These are phyloP conservation scores for Verticillium longisporum DNA, from an alignment of 2,329 filamentous ascomycete species.

Conservation along the genomic window DNA sequence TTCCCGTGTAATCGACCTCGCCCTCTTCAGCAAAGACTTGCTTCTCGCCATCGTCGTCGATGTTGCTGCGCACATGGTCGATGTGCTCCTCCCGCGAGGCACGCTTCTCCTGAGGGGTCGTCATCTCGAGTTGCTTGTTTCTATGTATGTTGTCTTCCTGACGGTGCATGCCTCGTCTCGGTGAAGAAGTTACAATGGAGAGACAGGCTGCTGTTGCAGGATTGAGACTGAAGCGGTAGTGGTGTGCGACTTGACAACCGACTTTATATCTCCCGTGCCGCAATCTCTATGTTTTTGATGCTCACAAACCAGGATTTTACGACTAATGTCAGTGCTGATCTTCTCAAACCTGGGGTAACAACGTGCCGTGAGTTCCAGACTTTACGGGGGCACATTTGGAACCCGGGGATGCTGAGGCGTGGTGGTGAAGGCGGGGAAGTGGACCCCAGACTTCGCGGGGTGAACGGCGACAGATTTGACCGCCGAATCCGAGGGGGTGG, in stretches of 20 bases:
- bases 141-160: background rate
- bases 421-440: background rate
- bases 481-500: background rate
- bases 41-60: constrained; percentile 6
- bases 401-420: background rate
- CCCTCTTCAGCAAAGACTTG: constrained; percentile 14
- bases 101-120: background rate
- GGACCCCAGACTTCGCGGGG: background rate
- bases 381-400: background rate
- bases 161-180: background rate
- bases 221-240: background rate
- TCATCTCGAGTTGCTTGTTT: background rate
- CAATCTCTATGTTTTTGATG: background rate
- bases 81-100: constrained; percentile 6
- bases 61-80: constrained; percentile 5
- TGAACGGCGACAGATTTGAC: background rate
- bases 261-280: background rate
- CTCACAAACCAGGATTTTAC: background rate
- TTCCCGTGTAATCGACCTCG: constrained; percentile 28
- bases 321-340: background rate
- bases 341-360: background rate
- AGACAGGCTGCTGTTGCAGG: background rate
- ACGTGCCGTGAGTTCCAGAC: background rate
- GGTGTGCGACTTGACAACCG: background rate
- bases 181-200: background rate